Evolutionary conservation across 805 yeast genomes (phyloP).

Genomic region (Wickerhamiella nectarea): DNA sequence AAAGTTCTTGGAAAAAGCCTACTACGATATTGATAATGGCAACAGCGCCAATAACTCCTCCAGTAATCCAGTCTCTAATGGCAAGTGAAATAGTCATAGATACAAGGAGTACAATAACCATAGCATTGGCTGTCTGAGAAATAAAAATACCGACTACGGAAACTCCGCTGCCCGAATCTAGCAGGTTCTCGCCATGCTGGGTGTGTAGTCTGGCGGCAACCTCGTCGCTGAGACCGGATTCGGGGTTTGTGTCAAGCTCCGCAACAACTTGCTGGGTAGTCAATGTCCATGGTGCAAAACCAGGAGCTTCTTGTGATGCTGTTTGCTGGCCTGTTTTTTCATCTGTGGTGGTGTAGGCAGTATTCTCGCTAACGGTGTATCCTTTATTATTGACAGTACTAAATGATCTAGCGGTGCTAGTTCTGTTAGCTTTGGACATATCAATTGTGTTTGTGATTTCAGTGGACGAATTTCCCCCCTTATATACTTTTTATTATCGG

Average conservation of each 20-base stretch:
- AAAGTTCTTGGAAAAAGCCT: constrained; percentile 57
- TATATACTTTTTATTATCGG: background rate
- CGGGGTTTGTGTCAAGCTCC: constrained; percentile 30
- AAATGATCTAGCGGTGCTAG: background rate
- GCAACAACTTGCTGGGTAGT: constrained; percentile 29
- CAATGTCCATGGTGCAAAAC: constrained; percentile 18
- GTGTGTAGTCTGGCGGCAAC: constrained; percentile 24
- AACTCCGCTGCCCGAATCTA: constrained; percentile 47
- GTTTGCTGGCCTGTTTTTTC: constrained; percentile 4
- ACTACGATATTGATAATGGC: constrained; percentile 48
- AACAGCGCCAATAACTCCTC: constrained; percentile 65
- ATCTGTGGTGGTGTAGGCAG: constrained; percentile 1
- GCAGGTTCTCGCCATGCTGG: constrained; percentile 42
- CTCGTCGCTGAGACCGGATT: constrained; percentile 35
- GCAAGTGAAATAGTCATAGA: constrained; percentile 61
- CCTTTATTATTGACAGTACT: background rate
- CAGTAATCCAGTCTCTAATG: constrained; percentile 66
- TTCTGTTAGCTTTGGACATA: background rate
- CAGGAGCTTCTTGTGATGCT: background rate
- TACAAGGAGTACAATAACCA: constrained; percentile 58
- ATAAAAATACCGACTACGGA: constrained; percentile 42
- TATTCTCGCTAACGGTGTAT: constrained; percentile 2
- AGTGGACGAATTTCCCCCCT: background rate
- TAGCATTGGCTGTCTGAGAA: constrained; percentile 62
- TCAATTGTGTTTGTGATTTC: background rate